Base-by-base conservation (phyloP, 1,139 yeast genomes). In the Yamadazyma kanchanaburiensis region DNA sequence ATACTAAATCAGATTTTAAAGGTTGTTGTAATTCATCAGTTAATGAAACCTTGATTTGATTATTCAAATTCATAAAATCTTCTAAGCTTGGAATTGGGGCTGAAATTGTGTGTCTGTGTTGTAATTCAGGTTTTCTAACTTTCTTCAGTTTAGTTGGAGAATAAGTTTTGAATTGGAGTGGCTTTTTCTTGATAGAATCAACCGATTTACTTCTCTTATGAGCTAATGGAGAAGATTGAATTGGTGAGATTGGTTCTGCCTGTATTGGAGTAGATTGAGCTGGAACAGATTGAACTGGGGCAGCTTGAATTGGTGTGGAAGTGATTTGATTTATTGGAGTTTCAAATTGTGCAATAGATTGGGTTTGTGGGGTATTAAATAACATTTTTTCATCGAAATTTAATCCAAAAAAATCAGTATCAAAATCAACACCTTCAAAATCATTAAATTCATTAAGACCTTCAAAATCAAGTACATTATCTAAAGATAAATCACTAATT, bases 151-250 rank as follows among this genome's bases (percentile, higher is more conserved):
- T 43, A 22, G 38, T 33, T 26, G 69, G 68, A 6, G 64, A 62
- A 49, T 63, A 61, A n/a, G 59, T 48, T 40, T 60, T 64, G 51
- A 60, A 64, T 42, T 60, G 70, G 34, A 62, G 51, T 32, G 56
- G 60, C 28, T 57, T 40, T 33, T 49, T 59, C 41, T 51, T 53
- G 34, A 51, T 52, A 6, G 45, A 30, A 27, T 49, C 45, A 16
- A 47, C 43, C 6, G 62, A 54, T 37, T 54, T 58, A 13, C 62
- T 43, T 42, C 61, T 50, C 35, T 48, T 51, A 14, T 41, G 44
- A 22, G 36, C 22, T 14, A 30, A 24, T 16, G 26, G 6, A 15
- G 21, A 11, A 5, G 4, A 7, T 10, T 18, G 20, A 23, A 32
- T 37, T 10, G 47, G 45, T 15, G 45, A 34, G 9, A 18, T 10